Evolutionary conservation across 2,329 filamentous ascomycete species (phyloP), one percentile per base, ranked within the genome.

Genomic region (Aspergillus chevalieri): DNA sequence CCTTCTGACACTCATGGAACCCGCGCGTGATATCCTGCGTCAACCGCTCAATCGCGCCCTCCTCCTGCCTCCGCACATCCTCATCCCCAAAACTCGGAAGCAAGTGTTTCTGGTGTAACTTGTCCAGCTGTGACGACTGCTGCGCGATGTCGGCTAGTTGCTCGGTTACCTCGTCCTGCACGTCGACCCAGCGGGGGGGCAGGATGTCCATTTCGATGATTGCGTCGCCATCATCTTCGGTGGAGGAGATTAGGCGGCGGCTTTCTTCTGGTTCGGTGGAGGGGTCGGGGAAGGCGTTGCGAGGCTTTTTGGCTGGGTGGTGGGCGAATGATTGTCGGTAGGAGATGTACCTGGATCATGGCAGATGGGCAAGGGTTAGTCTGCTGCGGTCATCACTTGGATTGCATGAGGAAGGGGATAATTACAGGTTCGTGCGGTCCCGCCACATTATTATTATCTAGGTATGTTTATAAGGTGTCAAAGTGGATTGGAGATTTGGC

Each of bases 321-420:
- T 97, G 93, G 63, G 90, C 84, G 74, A 96, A 97, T 64, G 92
- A 97, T 76, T 98, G 93, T 65, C 93, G 91, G 79, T 97, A 98
- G 72, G 93, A 97, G 69, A 98, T 93, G 72, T 94, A 98, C 69
- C 92, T 95, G 66, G 39, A 15, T 36, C 6, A 36, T 36, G 2
- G 26, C 34, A 50, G 57, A 54, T 5, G 17, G 19, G 6, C 24
- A 19, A 12, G 3, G 15, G 44, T 21, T 28, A 34, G 28, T n/a
- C 8, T 30, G 38, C 10, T 30, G 38, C 10, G 10, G 4, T 12
- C 17, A 15, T 41, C 10, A 19, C 4, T 12, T 15, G 10, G 7
- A 3, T 12, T 9, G 15, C 4, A 41, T 19, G 10, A 12, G 38
- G 51, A 52, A 51, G 50, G 46, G 55, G 52, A 36, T 52, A 44